Evolutionary conservation across 768 basidiomycete species (phyloP).

Genomic region (Termitomyces sp.): DNA sequence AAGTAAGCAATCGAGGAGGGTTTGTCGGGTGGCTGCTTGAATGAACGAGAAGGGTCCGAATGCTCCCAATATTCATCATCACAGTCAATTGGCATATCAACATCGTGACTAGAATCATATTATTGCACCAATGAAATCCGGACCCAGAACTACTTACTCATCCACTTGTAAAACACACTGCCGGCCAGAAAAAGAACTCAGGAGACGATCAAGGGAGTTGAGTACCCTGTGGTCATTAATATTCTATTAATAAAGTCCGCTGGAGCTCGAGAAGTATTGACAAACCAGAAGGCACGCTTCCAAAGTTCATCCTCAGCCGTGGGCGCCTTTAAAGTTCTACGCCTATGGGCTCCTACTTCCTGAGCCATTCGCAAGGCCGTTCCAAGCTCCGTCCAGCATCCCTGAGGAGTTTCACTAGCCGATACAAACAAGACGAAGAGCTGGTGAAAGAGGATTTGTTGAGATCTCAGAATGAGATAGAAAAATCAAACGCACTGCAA

Average conservation of each 20-base stretch:
- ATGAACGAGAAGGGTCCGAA: constrained; percentile 43
- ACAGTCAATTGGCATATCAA: constrained; percentile 60
- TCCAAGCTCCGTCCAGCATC: constrained; percentile 61
- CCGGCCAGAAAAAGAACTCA: constrained; percentile 56
- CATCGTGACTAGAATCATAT: constrained; percentile 52
- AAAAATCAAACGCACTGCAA: constrained; percentile 44
- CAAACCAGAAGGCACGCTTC: constrained; percentile 65
- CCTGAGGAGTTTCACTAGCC: constrained; percentile 45
- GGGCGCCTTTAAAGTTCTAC: constrained; percentile 27
- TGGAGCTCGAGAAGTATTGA: background rate
- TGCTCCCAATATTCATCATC: constrained; percentile 73
- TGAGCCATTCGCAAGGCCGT: constrained; percentile 69
- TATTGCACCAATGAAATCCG: background rate
- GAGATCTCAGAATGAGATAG: background rate
- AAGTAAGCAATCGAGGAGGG: constrained; percentile 57
- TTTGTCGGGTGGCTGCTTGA: constrained; percentile 59
- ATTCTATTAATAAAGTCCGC: background rate
- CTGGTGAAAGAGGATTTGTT: constrained; percentile 24
- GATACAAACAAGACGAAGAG: constrained; percentile 46
- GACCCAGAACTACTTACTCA: constrained; percentile 44
- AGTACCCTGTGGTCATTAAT: constrained; percentile 47
- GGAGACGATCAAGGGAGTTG: constrained; percentile 41
- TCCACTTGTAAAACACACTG: constrained; percentile 73
- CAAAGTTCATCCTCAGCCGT: constrained; percentile 67
- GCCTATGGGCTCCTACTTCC: constrained; percentile 70